Evolutionary conservation across 345 rosid species (phyloP), one percentile per base, ranked within the genome.

Genomic region (Gossypium thurberi): DNA sequence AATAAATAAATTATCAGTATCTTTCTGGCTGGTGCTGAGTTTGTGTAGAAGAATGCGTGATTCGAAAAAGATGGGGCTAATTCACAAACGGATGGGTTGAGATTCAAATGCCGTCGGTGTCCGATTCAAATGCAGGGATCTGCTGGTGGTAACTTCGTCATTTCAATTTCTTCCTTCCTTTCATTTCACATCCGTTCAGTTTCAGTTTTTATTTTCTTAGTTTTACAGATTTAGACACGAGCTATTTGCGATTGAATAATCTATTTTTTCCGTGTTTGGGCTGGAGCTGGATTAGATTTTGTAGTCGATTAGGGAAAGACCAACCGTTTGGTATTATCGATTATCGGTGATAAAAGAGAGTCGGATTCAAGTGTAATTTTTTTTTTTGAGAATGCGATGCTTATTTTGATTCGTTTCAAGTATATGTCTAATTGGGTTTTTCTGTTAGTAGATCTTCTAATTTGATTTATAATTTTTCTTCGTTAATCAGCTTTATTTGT

Each of bases 81-180:
- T 67, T 67, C 67, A 42, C 57, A 23, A 20, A 52, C 18, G 17
- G 58, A 69, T 55, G 43, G 0, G 43, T 60, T 60, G 65, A 25
- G 40, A 59, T 59, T 59, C 40, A 59, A 59, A 59, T 59, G 63
- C 40, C 15, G 59, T 64, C 82, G 69, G 47, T 77, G 74, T 69
- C 33, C 8, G 74, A 78, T 74, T 78, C 71, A 26, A 68, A 70
- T 84, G 82, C 72, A 51, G 52, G 78, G 87, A 82, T 83, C 83
- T 79, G 78, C 81, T 78, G 74, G 77, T 73, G 81, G 81, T 79
- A 78, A 78, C 23, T 48, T 46, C 70, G 21, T 67, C 47, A 10
- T 72, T 33, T 52, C 52, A 9, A 33, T 33, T 15, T 52, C 21
- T 57, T 66, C 48, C 11, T 55, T 52, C 6, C 25, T n/a, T 26